Evolutionary conservation across 1,284 basidiomycete species (phyloP).

Genomic region (Wolfiporia cocos): DNA sequence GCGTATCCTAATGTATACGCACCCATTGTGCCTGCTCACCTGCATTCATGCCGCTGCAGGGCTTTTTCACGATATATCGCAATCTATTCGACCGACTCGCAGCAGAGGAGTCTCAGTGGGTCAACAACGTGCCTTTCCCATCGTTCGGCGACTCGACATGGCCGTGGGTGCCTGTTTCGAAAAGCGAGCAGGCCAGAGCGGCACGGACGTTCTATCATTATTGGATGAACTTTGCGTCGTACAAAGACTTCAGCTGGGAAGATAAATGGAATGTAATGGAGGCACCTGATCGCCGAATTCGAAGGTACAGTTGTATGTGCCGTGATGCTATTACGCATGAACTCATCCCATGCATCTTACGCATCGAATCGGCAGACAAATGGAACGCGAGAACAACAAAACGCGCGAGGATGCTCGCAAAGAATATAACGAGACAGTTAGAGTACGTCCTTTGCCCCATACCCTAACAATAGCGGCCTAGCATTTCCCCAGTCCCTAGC

Average conservation of each 20-base stretch:
- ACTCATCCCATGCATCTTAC: not conserved
- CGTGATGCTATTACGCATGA: not conserved
- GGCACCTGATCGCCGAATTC: conserved; percentile 82
- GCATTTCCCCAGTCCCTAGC: conserved; percentile 61
- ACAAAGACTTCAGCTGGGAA: conserved; percentile 88
- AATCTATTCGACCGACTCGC: conserved; percentile 84
- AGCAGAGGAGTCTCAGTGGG: conserved; percentile 72
- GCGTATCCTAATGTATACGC: conserved; percentile 17
- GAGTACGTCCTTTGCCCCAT: conserved; percentile 41
- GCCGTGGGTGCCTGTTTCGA: conserved; percentile 51
- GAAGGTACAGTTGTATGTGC: conserved; percentile 44
- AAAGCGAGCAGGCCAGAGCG: conserved; percentile 35
- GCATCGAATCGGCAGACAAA: conserved; percentile 60
- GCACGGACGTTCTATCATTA: conserved; percentile 79
- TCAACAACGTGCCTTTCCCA: conserved; percentile 57
- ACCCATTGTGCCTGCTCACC: not conserved
- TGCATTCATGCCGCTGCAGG: conserved; percentile 40
- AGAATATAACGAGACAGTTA: conserved; percentile 92
- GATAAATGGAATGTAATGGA: conserved; percentile 82
- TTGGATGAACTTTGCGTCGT: conserved; percentile 86
- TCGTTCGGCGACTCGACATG: conserved; percentile 82
- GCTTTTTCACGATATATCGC: conserved; percentile 89
- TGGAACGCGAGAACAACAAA: conserved; percentile 97
- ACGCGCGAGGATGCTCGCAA: conserved; percentile 79
- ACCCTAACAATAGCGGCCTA: not conserved